Base-by-base conservation (phyloP, 345 rosid species). In the Erodium maritimum region DNA sequence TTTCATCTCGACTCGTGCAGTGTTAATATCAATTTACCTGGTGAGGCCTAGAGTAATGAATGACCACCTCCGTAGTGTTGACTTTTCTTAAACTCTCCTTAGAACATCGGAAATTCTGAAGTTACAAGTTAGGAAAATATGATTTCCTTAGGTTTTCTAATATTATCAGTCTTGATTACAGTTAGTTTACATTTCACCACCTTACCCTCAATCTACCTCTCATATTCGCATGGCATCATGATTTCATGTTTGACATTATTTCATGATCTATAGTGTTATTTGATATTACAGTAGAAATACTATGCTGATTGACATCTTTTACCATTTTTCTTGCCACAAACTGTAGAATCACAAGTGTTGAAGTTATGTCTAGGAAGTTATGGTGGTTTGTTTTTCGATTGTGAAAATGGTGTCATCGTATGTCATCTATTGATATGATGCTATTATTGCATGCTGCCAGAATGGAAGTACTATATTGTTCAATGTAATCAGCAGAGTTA, bases 41-140 rank as follows among this genome's bases (percentile, higher is more conserved):
- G 69, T 73, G 85, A 80, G 82, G 69, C 72, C 73, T 67, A 33
- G 70, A 58, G 79, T 66, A 77, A 74, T 52, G 75, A 69, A 69
- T 65, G 59, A 74, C 57, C 63, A 75, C 80, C 69, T 77, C 64
- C 23, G 2, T 59, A 66, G 79, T 75, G 75, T 72, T 79, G 58
- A 70, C 79, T 57, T 66, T 52, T 73, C 76, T 67, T 53, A 65
- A 62, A 62, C 52, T 56, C 59, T 67, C 60, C 65, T 19, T 53
- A 70, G 70, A 68, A 60, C 51, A 64, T 68, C 65, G 75, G 67
- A 75, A 73, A 66, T 81, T 83, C 68, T 81, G 79, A 68, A 68
- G 78, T 57, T 63, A 63, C 23, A 46, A 59, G 11, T 24, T 58
- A 16, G 60, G 55, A 60, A 11, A 51, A 19, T 19, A 17, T 51